Conservation (phyloP, 257 asterid genomes). For the Schizonepeta tenuifolia region DNA sequence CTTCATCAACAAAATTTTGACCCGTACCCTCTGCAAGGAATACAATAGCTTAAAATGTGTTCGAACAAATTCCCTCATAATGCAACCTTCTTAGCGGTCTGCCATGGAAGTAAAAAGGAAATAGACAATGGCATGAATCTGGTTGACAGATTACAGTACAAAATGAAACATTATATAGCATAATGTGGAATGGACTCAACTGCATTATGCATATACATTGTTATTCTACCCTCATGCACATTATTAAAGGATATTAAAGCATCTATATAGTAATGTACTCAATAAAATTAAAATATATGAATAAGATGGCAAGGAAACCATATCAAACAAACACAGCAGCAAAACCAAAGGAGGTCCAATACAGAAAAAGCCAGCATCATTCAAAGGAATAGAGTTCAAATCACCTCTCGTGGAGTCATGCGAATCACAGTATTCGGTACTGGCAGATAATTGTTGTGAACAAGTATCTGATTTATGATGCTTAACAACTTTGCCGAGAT, state of each 20-base stretch:
- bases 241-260: background rate
- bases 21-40: constrained; percentile 49
- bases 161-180: background rate
- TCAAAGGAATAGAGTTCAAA: constrained; percentile 15
- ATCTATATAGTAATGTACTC: background rate
- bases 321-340: background rate
- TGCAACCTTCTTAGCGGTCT: too few relatives aligned
- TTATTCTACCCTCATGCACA: background rate
- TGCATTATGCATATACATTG: background rate
- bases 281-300: background rate
- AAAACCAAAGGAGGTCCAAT: background rate
- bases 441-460: constrained; percentile 31
- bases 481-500: constrained; percentile 34
- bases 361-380: background rate
- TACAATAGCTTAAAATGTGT: constrained; percentile 9
- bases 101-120: background rate
- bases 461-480: constrained; percentile 38
- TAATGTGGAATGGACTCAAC: background rate
- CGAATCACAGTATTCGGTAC: constrained; percentile 21
- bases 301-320: background rate
- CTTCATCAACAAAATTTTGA: constrained; percentile 48
- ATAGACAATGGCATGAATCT: constrained; percentile 4
- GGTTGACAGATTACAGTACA: background rate
- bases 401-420: constrained; percentile 37
- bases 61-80: background rate